A percentile compares a stretch with the other conserved stretches of the same genome.
Evolutionary conservation across 2,329 filamentous ascomycete genomes (phyloP).

Genomic region (Arthroderma sp.): DNA sequence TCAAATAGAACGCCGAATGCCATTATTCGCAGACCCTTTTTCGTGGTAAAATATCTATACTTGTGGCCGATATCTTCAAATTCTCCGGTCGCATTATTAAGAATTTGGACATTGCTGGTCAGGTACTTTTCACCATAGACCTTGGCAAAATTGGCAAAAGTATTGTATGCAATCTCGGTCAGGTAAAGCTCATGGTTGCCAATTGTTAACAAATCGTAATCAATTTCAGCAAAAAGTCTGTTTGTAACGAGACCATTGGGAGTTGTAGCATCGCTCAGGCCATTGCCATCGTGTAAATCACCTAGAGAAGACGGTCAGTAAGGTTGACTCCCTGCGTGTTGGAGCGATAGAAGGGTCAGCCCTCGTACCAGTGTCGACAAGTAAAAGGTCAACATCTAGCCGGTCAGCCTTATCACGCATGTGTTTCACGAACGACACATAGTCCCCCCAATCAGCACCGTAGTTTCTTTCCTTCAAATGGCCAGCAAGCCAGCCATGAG

Average conservation of each 20-base stretch:
- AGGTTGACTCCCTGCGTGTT: not conserved
- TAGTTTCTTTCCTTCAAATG: slow-evolving; percentile 82
- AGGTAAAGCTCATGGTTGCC: slow-evolving; percentile 56
- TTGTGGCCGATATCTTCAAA: slow-evolving; percentile 35
- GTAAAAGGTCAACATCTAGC: slow-evolving; percentile 67
- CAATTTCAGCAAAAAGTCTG: slow-evolving; percentile 38
- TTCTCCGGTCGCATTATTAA: slow-evolving; percentile 29
- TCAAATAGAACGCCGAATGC: slow-evolving; percentile 39
- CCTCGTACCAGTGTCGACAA: slow-evolving; percentile 68
- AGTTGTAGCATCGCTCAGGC: slow-evolving; percentile 46
- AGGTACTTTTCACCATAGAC: slow-evolving; percentile 43
- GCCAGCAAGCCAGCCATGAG: slow-evolving; percentile 88
- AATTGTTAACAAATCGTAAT: slow-evolving; percentile 43
- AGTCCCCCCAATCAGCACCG: slow-evolving; percentile 94
- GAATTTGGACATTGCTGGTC: slow-evolving; percentile 41
- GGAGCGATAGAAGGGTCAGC: not conserved
- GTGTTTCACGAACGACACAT: slow-evolving; percentile 79
- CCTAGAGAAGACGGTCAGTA: slow-evolving; percentile 16
- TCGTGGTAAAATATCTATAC: slow-evolving; percentile 39
- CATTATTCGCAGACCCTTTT: slow-evolving; percentile 38
- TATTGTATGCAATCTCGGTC: slow-evolving; percentile 48
- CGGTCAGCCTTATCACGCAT: slow-evolving; percentile 67
- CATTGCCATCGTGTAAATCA: slow-evolving; percentile 54
- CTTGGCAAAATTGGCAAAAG: slow-evolving; percentile 45
- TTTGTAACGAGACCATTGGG: slow-evolving; percentile 45